Evolutionary conservation across 306 rosid genomes (phyloP).

Genomic region (Prunus campanulata): DNA sequence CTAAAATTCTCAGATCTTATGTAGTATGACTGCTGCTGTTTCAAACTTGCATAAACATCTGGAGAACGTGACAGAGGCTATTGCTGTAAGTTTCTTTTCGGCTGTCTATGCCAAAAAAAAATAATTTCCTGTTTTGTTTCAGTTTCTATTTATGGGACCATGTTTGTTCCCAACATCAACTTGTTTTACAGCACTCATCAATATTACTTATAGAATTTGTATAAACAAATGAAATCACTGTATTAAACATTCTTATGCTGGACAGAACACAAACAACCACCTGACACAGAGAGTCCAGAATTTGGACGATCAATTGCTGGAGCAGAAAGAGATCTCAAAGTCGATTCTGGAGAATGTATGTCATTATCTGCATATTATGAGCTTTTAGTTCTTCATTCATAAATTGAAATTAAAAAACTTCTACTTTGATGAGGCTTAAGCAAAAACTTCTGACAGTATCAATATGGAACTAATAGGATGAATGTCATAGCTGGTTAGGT

Average conservation of each 20-base stretch:
- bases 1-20: slow-evolving; percentile 80
- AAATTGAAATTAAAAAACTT: not conserved
- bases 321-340: slow-evolving; percentile 70
- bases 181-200: too few relatives aligned
- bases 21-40: slow-evolving; percentile 92
- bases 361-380: slow-evolving; percentile 9
- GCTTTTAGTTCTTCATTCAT: slow-evolving; percentile 1
- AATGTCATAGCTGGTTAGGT: too few relatives aligned
- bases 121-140: too few relatives aligned
- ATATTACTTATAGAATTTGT: too few relatives aligned
- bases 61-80: slow-evolving; percentile 76
- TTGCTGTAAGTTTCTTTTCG: slow-evolving; percentile 63
- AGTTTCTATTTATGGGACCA: too few relatives aligned
- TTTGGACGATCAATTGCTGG: slow-evolving; percentile 79
- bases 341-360: slow-evolving; percentile 71
- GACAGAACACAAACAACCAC: slow-evolving; percentile 88
- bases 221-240: not conserved
- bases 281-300: slow-evolving; percentile 86
- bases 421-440: not conserved
- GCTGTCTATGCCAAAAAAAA: not conserved
- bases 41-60: slow-evolving; percentile 73
- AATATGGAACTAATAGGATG: too few relatives aligned
- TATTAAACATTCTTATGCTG: slow-evolving; percentile 28
- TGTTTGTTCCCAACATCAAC: too few relatives aligned
- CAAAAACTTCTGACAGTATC: not conserved